Base-by-base conservation (phyloP, 2,329 filamentous ascomycete species). In the Pestalotiopsis sp. region DNA sequence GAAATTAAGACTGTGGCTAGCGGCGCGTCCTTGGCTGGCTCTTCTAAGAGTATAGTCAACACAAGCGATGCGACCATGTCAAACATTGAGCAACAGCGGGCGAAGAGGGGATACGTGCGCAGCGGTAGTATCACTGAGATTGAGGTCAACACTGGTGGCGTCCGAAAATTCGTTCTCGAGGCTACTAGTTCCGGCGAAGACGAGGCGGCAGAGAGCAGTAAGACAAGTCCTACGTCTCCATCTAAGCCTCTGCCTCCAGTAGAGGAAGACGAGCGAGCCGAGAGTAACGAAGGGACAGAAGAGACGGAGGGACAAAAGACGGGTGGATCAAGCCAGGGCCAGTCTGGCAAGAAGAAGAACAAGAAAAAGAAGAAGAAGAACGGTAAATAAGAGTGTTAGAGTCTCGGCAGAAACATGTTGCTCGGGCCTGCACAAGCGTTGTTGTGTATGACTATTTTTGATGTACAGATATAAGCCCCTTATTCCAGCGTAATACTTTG, bases 61-160 rank as follows among this genome's bases (percentile, higher is more conserved):
- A 65, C 64, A 67, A 41, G 58, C 71, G 69, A 45, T 67, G 17
- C 76, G 73, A n/a, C 71, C 72, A 2, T 72, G 71, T 13, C 73
- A 70, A 65, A 17, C 73, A 75, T 38, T n/a, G 65, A 67, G 31
- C 39, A 68, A 56, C 27, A 66, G 61, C 27, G 70, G 65, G 27
- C 70, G 71, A 64, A 72, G 69, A 74, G 73, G 66, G 74, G 86
- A 9, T 83, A 85, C 5, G 89, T 90, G 4, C 85, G 91, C 67
- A 93, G 90, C 71, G 92, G 92, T 39, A 93, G 90, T 75, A 93
- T 94, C 72, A 93, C 91, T 0, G 91, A 94, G 78, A 92, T 92
- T 69, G 84, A 92, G n/a, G 83, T 93, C 65, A 90, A 94, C 73
- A 83, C 90, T 4, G 90, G 90, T 70, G 92, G 92, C 1, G 84